phyloP scores from a whole-genome alignment of 345 rosid genomes.

The Noccaea bulbosa region DNA sequence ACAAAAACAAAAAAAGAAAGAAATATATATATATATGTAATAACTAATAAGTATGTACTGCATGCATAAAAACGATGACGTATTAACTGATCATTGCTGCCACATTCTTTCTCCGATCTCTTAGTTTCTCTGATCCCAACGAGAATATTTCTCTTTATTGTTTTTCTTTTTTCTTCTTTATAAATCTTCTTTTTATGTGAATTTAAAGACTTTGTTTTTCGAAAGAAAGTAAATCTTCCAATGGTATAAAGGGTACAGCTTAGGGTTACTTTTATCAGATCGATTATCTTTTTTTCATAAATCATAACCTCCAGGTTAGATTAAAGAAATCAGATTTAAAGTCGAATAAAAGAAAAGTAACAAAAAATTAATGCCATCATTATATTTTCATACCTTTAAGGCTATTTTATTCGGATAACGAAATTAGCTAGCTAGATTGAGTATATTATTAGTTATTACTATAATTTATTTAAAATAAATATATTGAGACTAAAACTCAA shows the following conservation, averaged over 20 bases:
- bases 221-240: slow-evolving; percentile 47
- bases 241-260: slow-evolving; percentile 45
- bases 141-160: slow-evolving; percentile 42
- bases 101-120: slow-evolving; percentile 51
- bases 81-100: slow-evolving; percentile 50
- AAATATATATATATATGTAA: no score
- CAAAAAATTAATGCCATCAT: slow-evolving; percentile 19
- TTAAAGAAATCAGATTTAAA: slow-evolving; percentile 38
- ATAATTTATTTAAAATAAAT: no score
- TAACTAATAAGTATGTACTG: neutral
- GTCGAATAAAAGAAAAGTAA: slow-evolving; percentile 33
- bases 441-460: neutral
- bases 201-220: slow-evolving; percentile 40
- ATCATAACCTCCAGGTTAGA: slow-evolving; percentile 47
- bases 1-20: no score
- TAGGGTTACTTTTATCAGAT: slow-evolving; percentile 48
- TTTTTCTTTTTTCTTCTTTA: slow-evolving; percentile 39
- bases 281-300: slow-evolving; percentile 42
- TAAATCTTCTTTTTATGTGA: slow-evolving; percentile 47
- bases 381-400: slow-evolving; percentile 35
- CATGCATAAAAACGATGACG: slow-evolving; percentile 47
- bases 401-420: slow-evolving; percentile 8
- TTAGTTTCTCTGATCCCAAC: slow-evolving; percentile 60
- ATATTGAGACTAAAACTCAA: no score
- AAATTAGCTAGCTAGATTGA: slow-evolving; percentile 20